Base-by-base conservation (phyloP, 352 stramenopile species). In the Globisporangium alternatum region DNA sequence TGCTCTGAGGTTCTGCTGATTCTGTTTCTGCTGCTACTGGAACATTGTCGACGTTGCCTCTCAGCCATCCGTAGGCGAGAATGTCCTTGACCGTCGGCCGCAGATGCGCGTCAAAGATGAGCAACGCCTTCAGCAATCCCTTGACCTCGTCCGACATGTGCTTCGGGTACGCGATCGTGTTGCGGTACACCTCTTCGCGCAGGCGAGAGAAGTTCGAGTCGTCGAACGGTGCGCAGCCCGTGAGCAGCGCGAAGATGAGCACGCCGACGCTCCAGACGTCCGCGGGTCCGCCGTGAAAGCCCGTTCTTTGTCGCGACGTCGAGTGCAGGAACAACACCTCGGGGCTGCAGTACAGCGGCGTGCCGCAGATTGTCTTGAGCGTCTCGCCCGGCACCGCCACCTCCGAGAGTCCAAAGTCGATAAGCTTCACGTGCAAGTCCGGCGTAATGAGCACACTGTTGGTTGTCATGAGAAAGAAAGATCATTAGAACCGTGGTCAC, bases 371-470 rank as follows among this genome's bases (percentile, higher is more conserved):
- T 28, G 85, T 90, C 48, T 78, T 78, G 39, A 94, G 74, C 25
- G 65, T 76, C 45, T 95, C 74, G 22, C 86, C 85, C 7, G 86
- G 78, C 41, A 74, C 75, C 39, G 89, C 90, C 53, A 95, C 76
- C 58, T 97, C 96, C 0, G 92, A 98, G 8, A 98, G 78, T 43
- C 95, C 95, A 87, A 98, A 98, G 77, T 98, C 93, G 76, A 98
- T 98, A 53, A 98, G 84, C 81, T 98, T 98, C 54, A 98, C 85
- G 58, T 93, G 84, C 52, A 91, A 78, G 65, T 97, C 93, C 54
- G 82, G 87, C 55, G 90, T 96, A 71, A 98, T 83, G 49, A 98
- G 80, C 30, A 98, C 91, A 88, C 90, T 84, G 57, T 9, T 59
- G 17, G 67, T 5, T 58, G 22, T 41, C 9, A 9, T 17, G 53